Evolutionary conservation across 495 filamentous ascomycete genomes (phyloP).

Genomic region (Aspergillus bertholletiae): DNA sequence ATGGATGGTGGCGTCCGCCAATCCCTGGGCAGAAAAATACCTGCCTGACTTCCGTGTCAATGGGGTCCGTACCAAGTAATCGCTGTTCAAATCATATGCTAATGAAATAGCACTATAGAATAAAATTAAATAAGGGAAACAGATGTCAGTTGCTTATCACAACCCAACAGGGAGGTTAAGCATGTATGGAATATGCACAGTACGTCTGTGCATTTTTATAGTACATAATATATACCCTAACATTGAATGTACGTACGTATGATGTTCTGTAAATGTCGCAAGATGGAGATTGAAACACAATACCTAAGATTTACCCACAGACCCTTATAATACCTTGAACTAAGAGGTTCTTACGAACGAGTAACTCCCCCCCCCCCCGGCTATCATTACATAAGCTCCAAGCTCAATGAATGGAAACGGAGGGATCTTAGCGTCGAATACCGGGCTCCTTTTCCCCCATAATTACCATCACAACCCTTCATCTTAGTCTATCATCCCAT

Average conservation of each 20-base stretch:
- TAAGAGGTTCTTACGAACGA: too few relatives aligned
- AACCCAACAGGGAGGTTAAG: too few relatives aligned
- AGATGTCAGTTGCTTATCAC: too few relatives aligned
- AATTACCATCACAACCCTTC: neutral
- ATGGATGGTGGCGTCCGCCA: neutral
- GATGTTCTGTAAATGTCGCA: too few relatives aligned
- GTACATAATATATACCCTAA: too few relatives aligned
- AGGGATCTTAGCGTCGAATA: neutral
- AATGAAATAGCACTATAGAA: neutral
- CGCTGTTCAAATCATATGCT: neutral
- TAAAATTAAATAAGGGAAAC: neutral
- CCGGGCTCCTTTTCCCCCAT: neutral
- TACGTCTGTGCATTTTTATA: too few relatives aligned
- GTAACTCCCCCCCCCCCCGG: too few relatives aligned
- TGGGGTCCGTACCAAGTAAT: too few relatives aligned
- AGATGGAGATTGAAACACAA: too few relatives aligned
- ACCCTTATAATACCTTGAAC: too few relatives aligned
- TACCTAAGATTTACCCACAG: neutral
- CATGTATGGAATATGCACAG: too few relatives aligned
- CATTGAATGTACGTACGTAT: too few relatives aligned
- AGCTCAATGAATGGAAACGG: neutral
- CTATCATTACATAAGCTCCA: neutral
- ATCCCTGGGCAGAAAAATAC: constrained; percentile 3
- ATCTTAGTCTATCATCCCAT: neutral
- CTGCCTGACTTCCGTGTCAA: neutral